These are phyloP conservation scores for Psilocybe tampanensis DNA, from an alignment of 768 basidiomycete species.

Conservation along the genomic window DNA sequence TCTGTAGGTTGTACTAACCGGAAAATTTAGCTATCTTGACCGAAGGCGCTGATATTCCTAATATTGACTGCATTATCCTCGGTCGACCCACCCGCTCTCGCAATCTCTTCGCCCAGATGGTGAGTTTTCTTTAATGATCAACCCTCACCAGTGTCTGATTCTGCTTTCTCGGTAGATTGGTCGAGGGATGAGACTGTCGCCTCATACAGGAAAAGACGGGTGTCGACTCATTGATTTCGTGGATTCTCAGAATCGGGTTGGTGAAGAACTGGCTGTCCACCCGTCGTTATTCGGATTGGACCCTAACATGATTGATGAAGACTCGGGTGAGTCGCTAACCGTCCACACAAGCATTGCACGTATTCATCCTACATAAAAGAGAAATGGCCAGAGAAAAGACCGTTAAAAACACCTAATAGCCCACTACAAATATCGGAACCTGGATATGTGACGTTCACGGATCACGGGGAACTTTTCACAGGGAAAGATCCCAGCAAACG, in stretches of 20 bases:
- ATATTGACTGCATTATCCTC: constrained; percentile 88
- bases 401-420: not conserved
- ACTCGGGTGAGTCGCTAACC: constrained; percentile 43
- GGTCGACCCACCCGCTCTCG: constrained; percentile 88
- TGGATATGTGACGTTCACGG: constrained; percentile 69
- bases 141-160: not conserved
- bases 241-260: constrained; percentile 67
- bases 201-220: constrained; percentile 75
- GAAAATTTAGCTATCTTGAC: constrained; percentile 72
- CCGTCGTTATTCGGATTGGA: constrained; percentile 89
- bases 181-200: constrained; percentile 87
- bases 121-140: constrained; percentile 28
- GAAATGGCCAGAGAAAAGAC: not conserved
- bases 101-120: constrained; percentile 94
- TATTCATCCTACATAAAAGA: not conserved
- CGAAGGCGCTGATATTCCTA: constrained; percentile 94
- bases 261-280: constrained; percentile 66
- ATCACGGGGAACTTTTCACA: constrained; percentile 73
- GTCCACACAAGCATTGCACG: not conserved
- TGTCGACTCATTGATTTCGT: constrained; percentile 94
- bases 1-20: not conserved
- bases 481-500: constrained; percentile 47
- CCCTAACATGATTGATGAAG: constrained; percentile 61
- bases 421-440: constrained; percentile 36
- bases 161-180: constrained; percentile 64